phyloP scores from a whole-genome alignment of 129 eudicot species.

The Logfia minima region DNA sequence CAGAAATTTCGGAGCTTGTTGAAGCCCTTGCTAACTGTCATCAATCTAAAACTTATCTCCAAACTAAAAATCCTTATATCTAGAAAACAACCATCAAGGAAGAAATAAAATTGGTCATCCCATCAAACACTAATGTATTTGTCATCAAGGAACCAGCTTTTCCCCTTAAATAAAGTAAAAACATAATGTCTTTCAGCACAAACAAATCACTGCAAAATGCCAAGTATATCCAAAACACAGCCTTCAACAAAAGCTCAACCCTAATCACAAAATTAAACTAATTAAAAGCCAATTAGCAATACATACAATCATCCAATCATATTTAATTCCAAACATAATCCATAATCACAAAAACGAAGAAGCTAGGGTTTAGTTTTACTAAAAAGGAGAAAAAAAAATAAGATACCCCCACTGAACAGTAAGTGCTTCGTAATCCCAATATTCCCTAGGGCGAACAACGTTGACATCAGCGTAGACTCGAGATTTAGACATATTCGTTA shows the following conservation, averaged over 20 bases:
- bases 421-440: conserved; percentile 96
- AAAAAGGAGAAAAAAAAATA: not conserved
- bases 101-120: not conserved
- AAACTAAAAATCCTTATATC: too few species aligned
- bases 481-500: conserved; percentile 72
- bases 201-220: not conserved
- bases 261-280: conserved; percentile 16
- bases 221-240: not conserved
- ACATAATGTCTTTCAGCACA: not conserved
- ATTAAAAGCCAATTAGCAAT: conserved; percentile 5
- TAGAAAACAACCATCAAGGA: not conserved
- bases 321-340: not conserved
- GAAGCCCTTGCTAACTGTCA: not conserved
- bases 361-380: conserved; percentile 21
- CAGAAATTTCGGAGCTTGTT: not conserved
- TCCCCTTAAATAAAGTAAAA: not conserved
- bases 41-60: not conserved
- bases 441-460: conserved; percentile 86
- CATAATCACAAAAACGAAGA: not conserved
- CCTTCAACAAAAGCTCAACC: conserved; percentile 20
- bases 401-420: conserved; percentile 96
- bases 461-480: conserved; percentile 82
- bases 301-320: not conserved
- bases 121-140: not conserved
- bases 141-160: not conserved